Percentiles rank a stretch among this genome's conserved stretches.
phyloP scores from a whole-genome alignment of 768 basidiomycete genomes.

The Suillus weaverae region DNA sequence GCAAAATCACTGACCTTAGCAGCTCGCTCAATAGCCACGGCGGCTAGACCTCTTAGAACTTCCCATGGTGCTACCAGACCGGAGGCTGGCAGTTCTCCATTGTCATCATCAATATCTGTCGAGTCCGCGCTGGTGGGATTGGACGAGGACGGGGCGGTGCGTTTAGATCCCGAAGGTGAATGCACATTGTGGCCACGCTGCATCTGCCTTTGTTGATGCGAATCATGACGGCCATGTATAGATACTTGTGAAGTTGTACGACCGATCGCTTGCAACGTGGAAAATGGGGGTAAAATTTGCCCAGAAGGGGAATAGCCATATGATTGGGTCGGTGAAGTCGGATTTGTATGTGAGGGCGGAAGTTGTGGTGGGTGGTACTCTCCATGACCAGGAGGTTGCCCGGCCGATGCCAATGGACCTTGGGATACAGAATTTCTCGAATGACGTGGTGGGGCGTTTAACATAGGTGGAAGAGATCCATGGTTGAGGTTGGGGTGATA shows the following conservation, averaged over 20 bases:
- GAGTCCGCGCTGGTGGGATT: conserved; percentile 78
- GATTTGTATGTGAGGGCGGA: conserved; percentile 44
- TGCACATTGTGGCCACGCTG: conserved; percentile 30
- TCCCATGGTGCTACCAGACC: conserved; percentile 88
- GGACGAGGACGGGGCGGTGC: conserved; percentile 60
- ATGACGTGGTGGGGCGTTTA: conserved; percentile 29
- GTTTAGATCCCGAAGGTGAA: conserved; percentile 48
- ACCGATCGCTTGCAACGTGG: conserved; percentile 62
- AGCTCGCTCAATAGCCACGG: conserved; percentile 78
- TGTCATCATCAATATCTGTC: conserved; percentile 81
- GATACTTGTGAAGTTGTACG: conserved; percentile 44
- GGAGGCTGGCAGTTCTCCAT: conserved; percentile 74
- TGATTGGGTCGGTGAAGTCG: conserved; percentile 29
- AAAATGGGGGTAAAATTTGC: conserved; percentile 69
- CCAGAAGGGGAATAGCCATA: conserved; percentile 44
- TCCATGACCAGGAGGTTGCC: conserved; percentile 33
- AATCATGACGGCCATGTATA: conserved; percentile 55
- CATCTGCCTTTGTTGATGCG: conserved; percentile 31
- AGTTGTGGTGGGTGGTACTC: conserved; percentile 48
- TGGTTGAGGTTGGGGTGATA: conserved; percentile 27
- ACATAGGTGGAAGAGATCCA: conserved; percentile 31
- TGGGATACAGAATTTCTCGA: conserved; percentile 37
- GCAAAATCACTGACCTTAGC: conserved; percentile 54
- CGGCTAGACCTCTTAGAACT: conserved; percentile 76
- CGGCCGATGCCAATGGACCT: conserved; percentile 31